Base-by-base conservation (phyloP, 768 basidiomycete genomes). In the Erythrobasidium yunnanense region DNA sequence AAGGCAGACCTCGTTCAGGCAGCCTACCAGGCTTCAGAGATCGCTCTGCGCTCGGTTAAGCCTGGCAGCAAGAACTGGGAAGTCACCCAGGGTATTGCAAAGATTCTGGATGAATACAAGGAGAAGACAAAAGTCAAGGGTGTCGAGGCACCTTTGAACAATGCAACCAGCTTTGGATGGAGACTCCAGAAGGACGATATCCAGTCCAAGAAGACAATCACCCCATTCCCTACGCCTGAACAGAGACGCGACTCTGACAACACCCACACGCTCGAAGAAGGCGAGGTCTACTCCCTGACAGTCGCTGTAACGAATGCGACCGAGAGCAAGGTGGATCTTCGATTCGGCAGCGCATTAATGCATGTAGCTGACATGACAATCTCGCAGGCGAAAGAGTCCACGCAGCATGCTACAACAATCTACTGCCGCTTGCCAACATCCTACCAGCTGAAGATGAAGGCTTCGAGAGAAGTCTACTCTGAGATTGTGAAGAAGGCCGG, bases 401-500 rank as follows among this genome's bases (percentile, higher is more conserved):
- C 74, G 85, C 87, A 1, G 2, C 55, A 15, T 35, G 83, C 87
- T 75, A 95, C 92, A 60, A 87, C 88, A 35, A 85, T 99, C 75
- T 95, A 88, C 82, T 91, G 95, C 76, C 77, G 78, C 66, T 72
- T 76, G 78, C 82, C 5, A 83, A 89, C 66, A 13, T 92, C 88
- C 42, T 97, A 97, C 78, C 88, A 90, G 76, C 82, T 97, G 74
- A 97, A 97, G 81, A 86, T 93, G 85, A 96, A 93, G 81, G 93
- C 87, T 69, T 92, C 91, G 47, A 87, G 93, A 69, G 83, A 86
- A n/a, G 86, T 93, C 45, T 97, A 96, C 79, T 87, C 88, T 54
- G 93, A 97, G 77, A 88, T 96, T 72, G 88, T 92, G 78, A 92
- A 90, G 81, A 97, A 96, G 78, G 89, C 95, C 45, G 93, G 93